A percentile compares a stretch with the other conserved stretches of the same genome.
These are phyloP conservation scores for Schizosaccharomyces japonicus DNA, from an alignment of 805 yeast genomes.

Conservation along the genomic window DNA sequence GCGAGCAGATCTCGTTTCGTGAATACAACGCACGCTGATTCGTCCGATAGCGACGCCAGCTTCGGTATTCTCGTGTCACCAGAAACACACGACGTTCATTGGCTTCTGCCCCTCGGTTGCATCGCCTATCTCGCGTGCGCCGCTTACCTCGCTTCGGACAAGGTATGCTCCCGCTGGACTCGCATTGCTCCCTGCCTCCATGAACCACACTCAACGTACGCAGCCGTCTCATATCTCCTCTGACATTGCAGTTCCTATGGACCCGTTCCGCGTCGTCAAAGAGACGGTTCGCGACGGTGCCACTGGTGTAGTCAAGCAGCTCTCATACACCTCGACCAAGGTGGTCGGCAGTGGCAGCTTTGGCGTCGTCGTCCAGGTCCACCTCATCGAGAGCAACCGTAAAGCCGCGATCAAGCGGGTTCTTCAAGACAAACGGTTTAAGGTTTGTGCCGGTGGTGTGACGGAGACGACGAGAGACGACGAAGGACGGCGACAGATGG, in stretches of 20 bases:
- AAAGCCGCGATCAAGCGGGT: slow-evolving; percentile 47
- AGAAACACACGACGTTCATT: too few species aligned
- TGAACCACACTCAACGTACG: too few species aligned
- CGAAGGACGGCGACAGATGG: background rate
- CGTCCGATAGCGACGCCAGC: too few species aligned
- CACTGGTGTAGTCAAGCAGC: slow-evolving; percentile 34
- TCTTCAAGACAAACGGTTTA: slow-evolving; percentile 82
- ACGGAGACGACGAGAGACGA: slow-evolving; percentile 35
- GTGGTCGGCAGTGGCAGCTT: slow-evolving; percentile 99
- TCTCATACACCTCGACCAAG: slow-evolving; percentile 58
- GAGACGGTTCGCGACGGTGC: slow-evolving; percentile 53
- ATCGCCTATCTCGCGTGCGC: too few species aligned
- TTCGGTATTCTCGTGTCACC: too few species aligned
- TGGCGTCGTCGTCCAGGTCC: slow-evolving; percentile 63
- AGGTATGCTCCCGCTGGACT: too few species aligned
- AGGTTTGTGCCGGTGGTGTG: slow-evolving; percentile 22
- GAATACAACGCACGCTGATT: too few species aligned
- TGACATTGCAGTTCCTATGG: slow-evolving; percentile 1
- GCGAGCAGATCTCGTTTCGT: too few species aligned
- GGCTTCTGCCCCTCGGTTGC: too few species aligned
- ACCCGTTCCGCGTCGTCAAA: slow-evolving; percentile 18
- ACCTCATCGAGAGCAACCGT: background rate
- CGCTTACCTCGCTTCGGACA: too few species aligned
- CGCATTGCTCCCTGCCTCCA: too few species aligned
- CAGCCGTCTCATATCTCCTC: too few species aligned